phyloP scores from a whole-genome alignment of 2,329 filamentous ascomycete genomes.

The Colletotrichum echinochloae region DNA sequence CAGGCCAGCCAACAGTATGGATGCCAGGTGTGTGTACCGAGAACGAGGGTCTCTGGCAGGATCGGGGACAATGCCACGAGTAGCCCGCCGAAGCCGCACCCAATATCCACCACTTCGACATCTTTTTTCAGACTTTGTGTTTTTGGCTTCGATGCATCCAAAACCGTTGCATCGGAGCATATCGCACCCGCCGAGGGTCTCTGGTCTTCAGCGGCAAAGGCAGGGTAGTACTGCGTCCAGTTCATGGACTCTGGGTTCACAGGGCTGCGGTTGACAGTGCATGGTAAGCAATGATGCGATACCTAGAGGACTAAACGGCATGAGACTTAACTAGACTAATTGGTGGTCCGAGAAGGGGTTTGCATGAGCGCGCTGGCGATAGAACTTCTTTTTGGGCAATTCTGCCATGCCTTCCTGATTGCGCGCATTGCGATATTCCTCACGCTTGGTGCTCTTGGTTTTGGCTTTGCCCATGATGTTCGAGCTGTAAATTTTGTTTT shows the following conservation, averaged over 20 bases:
- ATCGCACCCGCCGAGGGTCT: background rate
- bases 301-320: background rate
- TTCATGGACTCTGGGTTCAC: slow-evolving; percentile 86
- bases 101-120: slow-evolving; percentile 95
- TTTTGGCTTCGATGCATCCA: slow-evolving; percentile 44
- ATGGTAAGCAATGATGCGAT: slow-evolving; percentile 16
- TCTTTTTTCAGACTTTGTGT: slow-evolving; percentile 66
- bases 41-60: slow-evolving; percentile 83
- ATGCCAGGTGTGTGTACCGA: slow-evolving; percentile 68
- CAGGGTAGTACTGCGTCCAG: slow-evolving; percentile 87
- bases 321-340: slow-evolving; percentile 77
- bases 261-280: slow-evolving; percentile 67
- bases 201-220: slow-evolving; percentile 65
- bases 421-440: slow-evolving; percentile 70
- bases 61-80: slow-evolving; percentile 86
- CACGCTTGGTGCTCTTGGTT: slow-evolving; percentile 74
- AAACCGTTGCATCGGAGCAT: slow-evolving; percentile 34
- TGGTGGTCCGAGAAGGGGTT: slow-evolving; percentile 98
- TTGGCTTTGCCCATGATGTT: slow-evolving; percentile 56
- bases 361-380: slow-evolving; percentile 94
- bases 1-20: slow-evolving; percentile 23
- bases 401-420: slow-evolving; percentile 65
- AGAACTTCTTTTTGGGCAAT: slow-evolving; percentile 94
- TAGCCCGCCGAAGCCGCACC: slow-evolving; percentile 94
- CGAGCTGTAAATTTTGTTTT: background rate